Evolutionary conservation across 768 basidiomycete genomes (phyloP), one percentile per base, ranked within the genome.

Genomic region (Russula foetens): DNA sequence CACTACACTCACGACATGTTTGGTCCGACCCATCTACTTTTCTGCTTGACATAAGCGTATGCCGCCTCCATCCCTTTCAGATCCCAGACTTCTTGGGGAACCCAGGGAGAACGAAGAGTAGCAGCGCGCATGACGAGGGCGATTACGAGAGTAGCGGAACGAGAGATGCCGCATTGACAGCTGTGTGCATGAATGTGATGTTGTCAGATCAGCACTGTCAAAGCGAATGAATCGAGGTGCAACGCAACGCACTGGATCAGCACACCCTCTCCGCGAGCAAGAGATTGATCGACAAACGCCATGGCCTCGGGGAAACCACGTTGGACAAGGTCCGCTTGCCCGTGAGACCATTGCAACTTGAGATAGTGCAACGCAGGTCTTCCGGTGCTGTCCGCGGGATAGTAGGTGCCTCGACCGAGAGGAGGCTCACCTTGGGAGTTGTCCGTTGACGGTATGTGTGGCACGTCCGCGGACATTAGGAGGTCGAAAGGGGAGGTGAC

Each of bases 91-190:
- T 90, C 84, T 43, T 86, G 79, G 15, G 88, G 84, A 24, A 89
- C 88, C 44, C 75, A 76, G 15, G 86, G 76, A 14, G 82, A 82
- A 63, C 78, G 79, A 47, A 82, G 77, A 49, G 86, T 84, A 29
- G 92, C 90, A n/a, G 92, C 90, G 53, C 91, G 84, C 92, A 96
- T 96, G 64, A 94, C 90, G 58, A 94, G 80, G 39, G 92, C 93
- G 63, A 96, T 95, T 51, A 88, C 83, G 70, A 95, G 75, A 2
- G 93, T 95, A 19, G 93, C 93, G 9, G 90, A 92, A 64, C 93
- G 82, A 23, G 92, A 94, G 35, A 96, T 88, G 66, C 93, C 93
- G 72, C 92, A 93, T 75, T 96, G 93, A 72, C 93, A 96, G 71
- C 91, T 93, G 65, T 29, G 41, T 59, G 47, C n/a, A 38, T 49